These are phyloP conservation scores for Plasmodium vivax DNA, from an alignment of 169 alveolate species.

Conservation along the genomic window DNA sequence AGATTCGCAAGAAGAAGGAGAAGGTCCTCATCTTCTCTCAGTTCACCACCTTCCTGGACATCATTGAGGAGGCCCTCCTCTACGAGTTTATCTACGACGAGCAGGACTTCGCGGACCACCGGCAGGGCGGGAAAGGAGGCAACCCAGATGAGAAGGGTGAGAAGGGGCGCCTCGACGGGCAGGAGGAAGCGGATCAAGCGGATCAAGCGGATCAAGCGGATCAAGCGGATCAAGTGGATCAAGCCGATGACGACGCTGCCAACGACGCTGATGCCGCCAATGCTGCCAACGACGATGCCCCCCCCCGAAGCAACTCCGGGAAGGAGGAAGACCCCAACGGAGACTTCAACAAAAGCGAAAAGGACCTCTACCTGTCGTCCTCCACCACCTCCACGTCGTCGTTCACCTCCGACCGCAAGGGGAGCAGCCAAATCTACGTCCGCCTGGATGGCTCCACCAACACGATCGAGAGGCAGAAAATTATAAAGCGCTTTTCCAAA, in stretches of 20 bases:
- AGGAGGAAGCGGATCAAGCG: not conserved
- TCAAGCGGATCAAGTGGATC: too few species aligned
- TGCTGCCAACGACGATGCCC: too few species aligned
- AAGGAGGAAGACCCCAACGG: not conserved
- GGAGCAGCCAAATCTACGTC: slow-evolving; percentile 75
- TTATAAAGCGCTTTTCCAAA: slow-evolving; percentile 86
- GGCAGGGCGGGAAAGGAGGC: not conserved
- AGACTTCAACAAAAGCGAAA: slow-evolving; percentile 13
- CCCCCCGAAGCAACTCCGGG: not conserved
- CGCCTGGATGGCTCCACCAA: slow-evolving; percentile 97
- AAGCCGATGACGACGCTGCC: too few species aligned
- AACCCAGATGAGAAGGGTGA: not conserved
- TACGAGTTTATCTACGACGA: slow-evolving; percentile 74
- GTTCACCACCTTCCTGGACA: slow-evolving; percentile 92
- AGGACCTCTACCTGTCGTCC: not conserved
- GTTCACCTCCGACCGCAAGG: not conserved
- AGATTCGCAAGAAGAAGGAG: slow-evolving; percentile 78
- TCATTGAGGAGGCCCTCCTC: slow-evolving; percentile 88
- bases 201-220: not conserved
- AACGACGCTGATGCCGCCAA: too few species aligned
- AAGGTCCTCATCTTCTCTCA: slow-evolving; percentile 94
- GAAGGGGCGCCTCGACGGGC: not conserved
- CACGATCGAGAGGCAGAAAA: slow-evolving; percentile 92
- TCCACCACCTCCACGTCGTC: slow-evolving; percentile 25
- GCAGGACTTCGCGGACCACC: slow-evolving; percentile 31